Evolutionary conservation across 2,329 filamentous ascomycete genomes (phyloP).

Genomic region (Rhynchosporium agropyri): DNA sequence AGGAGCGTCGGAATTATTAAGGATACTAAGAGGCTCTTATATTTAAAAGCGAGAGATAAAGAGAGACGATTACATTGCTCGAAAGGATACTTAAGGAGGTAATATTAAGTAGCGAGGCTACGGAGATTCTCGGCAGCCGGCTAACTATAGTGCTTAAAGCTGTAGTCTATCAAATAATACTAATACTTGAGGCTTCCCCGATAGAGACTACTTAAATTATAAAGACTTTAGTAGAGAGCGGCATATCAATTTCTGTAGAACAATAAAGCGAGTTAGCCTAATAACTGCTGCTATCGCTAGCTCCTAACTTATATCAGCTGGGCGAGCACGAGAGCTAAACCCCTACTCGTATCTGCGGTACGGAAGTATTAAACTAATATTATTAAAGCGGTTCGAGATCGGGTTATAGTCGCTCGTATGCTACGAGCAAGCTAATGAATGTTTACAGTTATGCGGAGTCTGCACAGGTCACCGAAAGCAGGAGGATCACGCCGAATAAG

Average conservation of each 20-base stretch:
- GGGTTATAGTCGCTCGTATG: background rate
- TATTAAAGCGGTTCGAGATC: background rate
- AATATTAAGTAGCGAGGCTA: slow-evolving; percentile 5
- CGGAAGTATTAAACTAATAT: background rate
- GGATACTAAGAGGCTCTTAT: too few relatives aligned
- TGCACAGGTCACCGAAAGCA: background rate
- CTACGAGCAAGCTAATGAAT: background rate
- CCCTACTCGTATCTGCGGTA: slow-evolving; percentile 7
- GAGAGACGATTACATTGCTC: background rate
- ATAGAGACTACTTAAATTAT: background rate
- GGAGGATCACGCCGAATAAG: background rate
- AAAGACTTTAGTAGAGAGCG: slow-evolving; percentile 4
- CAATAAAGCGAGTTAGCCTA: slow-evolving; percentile 3
- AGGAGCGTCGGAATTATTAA: too few relatives aligned
- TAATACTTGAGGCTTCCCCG: background rate
- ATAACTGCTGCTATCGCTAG: background rate
- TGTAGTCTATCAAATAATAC: background rate
- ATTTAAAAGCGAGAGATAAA: background rate
- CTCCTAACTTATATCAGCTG: background rate
- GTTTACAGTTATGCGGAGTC: background rate
- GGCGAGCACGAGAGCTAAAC: slow-evolving; percentile 12
- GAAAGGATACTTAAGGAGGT: background rate
- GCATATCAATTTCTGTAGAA: slow-evolving; percentile 2
- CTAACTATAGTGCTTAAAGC: background rate
- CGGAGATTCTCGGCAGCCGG: background rate